A percentile compares a stretch with the other conserved stretches of the same genome.
These are phyloP conservation scores for Biscogniauxia marginata DNA, from an alignment of 2,329 filamentous ascomycete genomes.

Conservation along the genomic window DNA sequence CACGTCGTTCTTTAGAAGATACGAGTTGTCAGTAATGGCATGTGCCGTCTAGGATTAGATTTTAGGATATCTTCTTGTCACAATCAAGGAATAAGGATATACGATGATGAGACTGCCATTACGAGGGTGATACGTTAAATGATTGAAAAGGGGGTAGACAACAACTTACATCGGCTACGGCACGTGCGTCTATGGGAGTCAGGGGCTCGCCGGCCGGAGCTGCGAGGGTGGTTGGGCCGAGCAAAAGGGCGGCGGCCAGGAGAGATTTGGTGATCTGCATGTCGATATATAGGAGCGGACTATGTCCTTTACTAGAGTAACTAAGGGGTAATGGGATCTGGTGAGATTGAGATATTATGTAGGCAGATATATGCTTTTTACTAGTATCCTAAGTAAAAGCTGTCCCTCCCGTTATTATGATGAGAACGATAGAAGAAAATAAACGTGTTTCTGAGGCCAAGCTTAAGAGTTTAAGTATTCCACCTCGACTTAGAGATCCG, in stretches of 20 bases:
- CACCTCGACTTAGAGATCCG: not conserved
- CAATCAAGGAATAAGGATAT: too few species aligned
- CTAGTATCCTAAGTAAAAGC: not conserved
- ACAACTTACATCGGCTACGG: not conserved
- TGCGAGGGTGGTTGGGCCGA: conserved; percentile 21
- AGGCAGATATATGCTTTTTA: not conserved
- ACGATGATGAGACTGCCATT: too few species aligned
- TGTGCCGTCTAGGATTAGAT: too few species aligned
- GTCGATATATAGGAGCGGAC: not conserved
- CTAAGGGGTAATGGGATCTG: not conserved
- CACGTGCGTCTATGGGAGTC: conserved; percentile 4
- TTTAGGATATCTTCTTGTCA: too few species aligned
- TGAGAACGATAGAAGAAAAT: not conserved
- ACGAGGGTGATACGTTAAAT: not conserved
- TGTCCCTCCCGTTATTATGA: not conserved
- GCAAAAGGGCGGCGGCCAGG: conserved; percentile 23
- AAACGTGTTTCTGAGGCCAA: too few species aligned
- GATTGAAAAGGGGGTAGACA: conserved; percentile 5
- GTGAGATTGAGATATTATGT: not conserved
- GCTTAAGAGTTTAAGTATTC: not conserved
- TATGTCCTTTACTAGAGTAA: not conserved
- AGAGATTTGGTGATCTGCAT: conserved; percentile 28
- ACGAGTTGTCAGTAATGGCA: not conserved
- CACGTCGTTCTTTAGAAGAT: conserved; percentile 1
- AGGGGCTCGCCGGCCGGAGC: conserved; percentile 13